Evolutionary conservation across 2,329 filamentous ascomycete genomes (phyloP).

Genomic region (Didymosphaeria variabile): DNA sequence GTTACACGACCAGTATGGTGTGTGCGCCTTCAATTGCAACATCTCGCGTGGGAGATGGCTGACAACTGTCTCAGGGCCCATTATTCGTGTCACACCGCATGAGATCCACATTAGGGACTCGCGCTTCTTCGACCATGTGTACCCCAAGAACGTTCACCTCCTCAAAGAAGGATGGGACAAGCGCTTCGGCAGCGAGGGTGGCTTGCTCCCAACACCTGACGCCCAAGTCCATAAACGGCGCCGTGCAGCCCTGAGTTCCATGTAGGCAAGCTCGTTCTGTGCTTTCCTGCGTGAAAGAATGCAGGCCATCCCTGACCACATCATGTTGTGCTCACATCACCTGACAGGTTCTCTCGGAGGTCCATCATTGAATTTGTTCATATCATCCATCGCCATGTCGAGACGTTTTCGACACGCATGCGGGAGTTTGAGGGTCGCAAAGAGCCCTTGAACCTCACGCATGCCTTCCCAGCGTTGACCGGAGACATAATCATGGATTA

Average conservation of each 20-base stretch:
- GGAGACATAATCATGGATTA: constrained; percentile 59
- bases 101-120: constrained; percentile 56
- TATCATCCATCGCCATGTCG: constrained; percentile 47
- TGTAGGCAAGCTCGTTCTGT: constrained; percentile 31
- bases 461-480: constrained; percentile 52
- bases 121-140: constrained; percentile 49
- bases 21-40: constrained; percentile 9
- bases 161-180: constrained; percentile 49
- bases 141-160: constrained; percentile 40
- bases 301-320: not conserved
- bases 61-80: constrained; percentile 43
- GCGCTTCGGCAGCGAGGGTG: constrained; percentile 39
- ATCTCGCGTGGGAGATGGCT: constrained; percentile 14
- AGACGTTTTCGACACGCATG: constrained; percentile 40
- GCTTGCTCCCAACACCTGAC: constrained; percentile 40
- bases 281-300: not conserved
- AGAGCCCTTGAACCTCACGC: constrained; percentile 40
- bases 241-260: constrained; percentile 42
- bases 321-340: constrained; percentile 16
- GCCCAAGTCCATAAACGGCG: constrained; percentile 41
- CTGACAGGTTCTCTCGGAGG: constrained; percentile 45
- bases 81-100: constrained; percentile 54
- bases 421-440: constrained; percentile 41
- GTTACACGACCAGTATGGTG: constrained; percentile 46
- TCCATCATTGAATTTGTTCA: constrained; percentile 47